Conservation (phyloP, 257 asterid genomes). For the Jasminum sambac region DNA sequence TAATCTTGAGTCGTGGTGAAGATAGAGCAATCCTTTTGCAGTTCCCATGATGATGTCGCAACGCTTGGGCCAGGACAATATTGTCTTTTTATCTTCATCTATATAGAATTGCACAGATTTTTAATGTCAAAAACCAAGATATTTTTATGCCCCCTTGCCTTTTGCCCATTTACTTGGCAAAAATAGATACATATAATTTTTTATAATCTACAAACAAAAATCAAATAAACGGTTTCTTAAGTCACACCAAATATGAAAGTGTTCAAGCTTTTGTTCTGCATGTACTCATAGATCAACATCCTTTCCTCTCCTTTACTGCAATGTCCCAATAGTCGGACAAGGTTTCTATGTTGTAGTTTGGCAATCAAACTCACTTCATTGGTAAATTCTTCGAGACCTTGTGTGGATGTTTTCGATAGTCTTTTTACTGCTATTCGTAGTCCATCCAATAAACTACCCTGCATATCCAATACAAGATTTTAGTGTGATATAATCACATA, state of each 20-base stretch:
- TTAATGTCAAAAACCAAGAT: background rate
- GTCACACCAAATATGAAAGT: constrained; percentile 38
- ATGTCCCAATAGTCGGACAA: constrained; percentile 45
- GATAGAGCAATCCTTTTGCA: constrained; percentile 42
- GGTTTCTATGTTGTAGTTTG: constrained; percentile 48
- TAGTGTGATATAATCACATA: background rate
- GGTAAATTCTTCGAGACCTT: constrained; percentile 29
- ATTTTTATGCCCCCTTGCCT: too few relatives aligned
- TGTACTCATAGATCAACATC: constrained; percentile 44
- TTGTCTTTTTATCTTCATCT: constrained; percentile 25
- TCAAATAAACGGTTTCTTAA: background rate
- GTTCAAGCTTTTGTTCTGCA: constrained; percentile 42
- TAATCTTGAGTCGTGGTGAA: constrained; percentile 46
- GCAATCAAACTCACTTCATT: constrained; percentile 35
- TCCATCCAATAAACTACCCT: constrained; percentile 37
- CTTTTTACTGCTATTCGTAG: constrained; percentile 48
- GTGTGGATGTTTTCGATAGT: constrained; percentile 38
- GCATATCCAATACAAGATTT: constrained; percentile 7
- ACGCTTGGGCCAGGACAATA: constrained; percentile 41
- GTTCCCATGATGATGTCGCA: constrained; percentile 40
- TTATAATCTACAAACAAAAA: background rate
- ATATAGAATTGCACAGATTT: constrained; percentile 2
- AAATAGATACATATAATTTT: too few relatives aligned
- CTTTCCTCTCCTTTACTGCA: constrained; percentile 40
- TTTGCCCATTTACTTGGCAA: too few relatives aligned